Evolutionary conservation across 352 stramenopile genomes (phyloP).

Genomic region (Phytophthora fragariae): DNA sequence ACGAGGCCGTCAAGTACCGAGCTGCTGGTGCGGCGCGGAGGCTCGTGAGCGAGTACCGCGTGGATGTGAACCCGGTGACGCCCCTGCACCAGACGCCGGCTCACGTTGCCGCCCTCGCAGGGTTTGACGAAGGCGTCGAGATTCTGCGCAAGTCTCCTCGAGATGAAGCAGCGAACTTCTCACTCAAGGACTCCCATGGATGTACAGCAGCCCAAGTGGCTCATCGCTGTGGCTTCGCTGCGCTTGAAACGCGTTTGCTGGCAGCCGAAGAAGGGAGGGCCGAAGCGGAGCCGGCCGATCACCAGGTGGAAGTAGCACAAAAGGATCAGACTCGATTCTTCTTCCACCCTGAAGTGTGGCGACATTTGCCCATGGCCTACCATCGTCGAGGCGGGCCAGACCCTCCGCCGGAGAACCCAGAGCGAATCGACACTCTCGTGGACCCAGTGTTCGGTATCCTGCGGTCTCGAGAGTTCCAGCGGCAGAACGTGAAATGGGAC

Average conservation of each 20-base stretch:
- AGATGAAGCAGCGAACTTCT: slow-evolving; percentile 27
- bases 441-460: slow-evolving; percentile 77
- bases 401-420: slow-evolving; percentile 91
- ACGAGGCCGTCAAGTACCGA: slow-evolving; percentile 75
- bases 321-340: slow-evolving; percentile 67
- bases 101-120: slow-evolving; percentile 69
- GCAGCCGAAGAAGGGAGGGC: slow-evolving; percentile 20
- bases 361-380: slow-evolving; percentile 80
- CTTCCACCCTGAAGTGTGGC: slow-evolving; percentile 77
- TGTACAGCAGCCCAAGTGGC: slow-evolving; percentile 63
- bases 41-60: slow-evolving; percentile 49
- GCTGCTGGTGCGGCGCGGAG: slow-evolving; percentile 33
- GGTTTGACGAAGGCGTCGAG: slow-evolving; percentile 51
- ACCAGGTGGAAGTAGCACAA: slow-evolving; percentile 3
- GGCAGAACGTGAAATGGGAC: slow-evolving; percentile 65
- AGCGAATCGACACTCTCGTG: slow-evolving; percentile 90
- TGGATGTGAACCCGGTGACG: slow-evolving; percentile 57
- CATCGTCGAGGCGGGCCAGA: slow-evolving; percentile 70
- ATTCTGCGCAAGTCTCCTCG: slow-evolving; percentile 54
- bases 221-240: slow-evolving; percentile 45
- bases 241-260: slow-evolving; percentile 40
- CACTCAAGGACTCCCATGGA: slow-evolving; percentile 55
- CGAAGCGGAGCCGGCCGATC: background rate
- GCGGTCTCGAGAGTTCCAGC: slow-evolving; percentile 72
- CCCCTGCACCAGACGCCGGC: slow-evolving; percentile 68